These are phyloP conservation scores for Macaranga tanarius DNA, from an alignment of 441 rosid species.

Conservation along the genomic window DNA sequence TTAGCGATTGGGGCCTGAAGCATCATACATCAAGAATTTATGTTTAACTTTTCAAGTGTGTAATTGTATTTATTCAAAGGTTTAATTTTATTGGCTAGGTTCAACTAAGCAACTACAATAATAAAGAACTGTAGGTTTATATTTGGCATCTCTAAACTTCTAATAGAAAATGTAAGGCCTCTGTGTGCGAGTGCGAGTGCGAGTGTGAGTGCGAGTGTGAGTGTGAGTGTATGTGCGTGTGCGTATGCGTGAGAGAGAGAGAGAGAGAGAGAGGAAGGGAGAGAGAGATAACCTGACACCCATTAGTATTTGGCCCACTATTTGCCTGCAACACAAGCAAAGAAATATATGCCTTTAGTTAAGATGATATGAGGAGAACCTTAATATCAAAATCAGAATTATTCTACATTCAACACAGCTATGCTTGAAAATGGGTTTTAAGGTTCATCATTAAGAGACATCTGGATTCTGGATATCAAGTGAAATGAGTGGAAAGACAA, in stretches of 20 bases:
- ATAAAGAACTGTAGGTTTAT: neutral
- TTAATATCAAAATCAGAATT: neutral
- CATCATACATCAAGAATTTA: neutral
- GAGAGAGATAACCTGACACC: conserved; percentile 68
- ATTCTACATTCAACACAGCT: neutral
- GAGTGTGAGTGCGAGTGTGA: neutral
- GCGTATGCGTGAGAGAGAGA: neutral
- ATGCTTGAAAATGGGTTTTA: neutral
- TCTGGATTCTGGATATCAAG: neutral
- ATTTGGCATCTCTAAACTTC: neutral
- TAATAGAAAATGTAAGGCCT: neutral
- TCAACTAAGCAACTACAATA: neutral
- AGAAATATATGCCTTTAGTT: conserved; percentile 1
- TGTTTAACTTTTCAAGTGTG: neutral
- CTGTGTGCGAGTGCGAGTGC: neutral
- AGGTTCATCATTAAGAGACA: neutral
- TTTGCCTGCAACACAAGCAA: conserved; percentile 63
- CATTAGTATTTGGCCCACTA: conserved; percentile 83
- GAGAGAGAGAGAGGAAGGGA: neutral
- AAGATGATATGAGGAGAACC: neutral
- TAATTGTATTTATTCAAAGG: neutral
- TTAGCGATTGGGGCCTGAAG: neutral
- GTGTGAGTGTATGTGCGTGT: too few species aligned
- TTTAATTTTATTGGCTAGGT: neutral
- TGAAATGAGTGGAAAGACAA: too few species aligned